These are phyloP conservation scores for Pneumocystis oryctolagi DNA, from an alignment of 1,139 yeast species.

Conservation along the genomic window DNA sequence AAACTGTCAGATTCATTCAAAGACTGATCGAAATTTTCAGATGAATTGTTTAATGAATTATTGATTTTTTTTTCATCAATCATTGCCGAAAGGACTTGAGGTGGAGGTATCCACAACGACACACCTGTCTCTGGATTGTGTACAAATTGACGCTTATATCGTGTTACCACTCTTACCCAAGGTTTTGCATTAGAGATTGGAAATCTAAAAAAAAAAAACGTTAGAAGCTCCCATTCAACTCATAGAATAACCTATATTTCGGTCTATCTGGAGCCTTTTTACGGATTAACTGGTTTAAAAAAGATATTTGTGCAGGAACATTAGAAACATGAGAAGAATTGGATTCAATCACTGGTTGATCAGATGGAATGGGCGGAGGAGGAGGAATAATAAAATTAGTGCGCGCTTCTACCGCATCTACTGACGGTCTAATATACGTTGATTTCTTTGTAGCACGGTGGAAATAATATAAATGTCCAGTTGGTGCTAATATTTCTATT, in stretches of 20 bases:
- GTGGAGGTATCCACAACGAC: constrained; percentile 30
- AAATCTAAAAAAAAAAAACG: constrained; percentile 6
- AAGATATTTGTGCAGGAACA: neutral
- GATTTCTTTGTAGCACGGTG: constrained; percentile 21
- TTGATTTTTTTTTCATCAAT: constrained; percentile 10
- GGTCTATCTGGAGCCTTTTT: constrained; percentile 13
- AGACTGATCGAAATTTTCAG: neutral
- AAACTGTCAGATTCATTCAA: neutral
- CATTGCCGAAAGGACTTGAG: constrained; percentile 22
- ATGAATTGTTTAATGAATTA: neutral
- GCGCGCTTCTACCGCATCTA: neutral
- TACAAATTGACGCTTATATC: constrained; percentile 34
- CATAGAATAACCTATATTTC: constrained; percentile 14
- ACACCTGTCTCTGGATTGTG: constrained; percentile 23
- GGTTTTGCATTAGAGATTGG: constrained; percentile 14
- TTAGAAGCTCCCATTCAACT: constrained; percentile 14
- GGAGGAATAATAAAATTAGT: neutral
- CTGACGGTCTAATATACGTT: constrained; percentile 20
- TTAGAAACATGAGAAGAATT: neutral
- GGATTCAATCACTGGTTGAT: neutral
- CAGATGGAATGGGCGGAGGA: neutral
- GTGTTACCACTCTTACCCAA: constrained; percentile 34
- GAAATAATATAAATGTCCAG: constrained; percentile 24
- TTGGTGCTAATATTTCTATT: constrained; percentile 21
- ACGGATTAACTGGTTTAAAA: neutral